Conservation (phyloP, 331 rosid species). For the Arachis monticola region DNA sequence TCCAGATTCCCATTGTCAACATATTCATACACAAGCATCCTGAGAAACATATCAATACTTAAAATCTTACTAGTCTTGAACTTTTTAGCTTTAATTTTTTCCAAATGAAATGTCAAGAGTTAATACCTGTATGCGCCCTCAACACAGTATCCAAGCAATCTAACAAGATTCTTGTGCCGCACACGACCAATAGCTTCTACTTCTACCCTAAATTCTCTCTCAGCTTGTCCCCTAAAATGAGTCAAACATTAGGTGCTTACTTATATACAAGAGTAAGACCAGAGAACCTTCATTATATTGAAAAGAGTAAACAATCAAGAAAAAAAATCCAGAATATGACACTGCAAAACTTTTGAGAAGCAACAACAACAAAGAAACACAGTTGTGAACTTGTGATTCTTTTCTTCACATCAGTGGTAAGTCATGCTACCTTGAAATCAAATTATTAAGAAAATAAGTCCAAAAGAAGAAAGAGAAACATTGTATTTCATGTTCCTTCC, state of each 20-base stretch:
- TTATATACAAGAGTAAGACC: not conserved
- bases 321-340: no score
- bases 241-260: constrained; percentile 22
- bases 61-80: constrained; percentile 32
- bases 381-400: no score
- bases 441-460: no score
- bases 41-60: constrained; percentile 39
- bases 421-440: no score
- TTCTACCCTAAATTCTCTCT: constrained; percentile 93
- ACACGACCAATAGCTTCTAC: constrained; percentile 97
- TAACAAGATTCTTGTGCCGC: constrained; percentile 94
- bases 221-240: constrained; percentile 89
- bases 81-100: constrained; percentile 22
- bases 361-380: not conserved
- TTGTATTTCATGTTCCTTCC: no score
- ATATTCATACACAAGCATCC: constrained; percentile 99
- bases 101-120: constrained; percentile 25
- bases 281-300: not conserved
- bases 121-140: constrained; percentile 95
- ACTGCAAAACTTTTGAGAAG: constrained; percentile 28
- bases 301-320: no score
- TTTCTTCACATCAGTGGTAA: no score
- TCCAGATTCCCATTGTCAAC: constrained; percentile 95
- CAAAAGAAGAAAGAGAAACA: no score
- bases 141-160: constrained; percentile 96